Conservation (phyloP, 371 early-diverging fungal genomes). For the Rhizopus arrhizus region DNA sequence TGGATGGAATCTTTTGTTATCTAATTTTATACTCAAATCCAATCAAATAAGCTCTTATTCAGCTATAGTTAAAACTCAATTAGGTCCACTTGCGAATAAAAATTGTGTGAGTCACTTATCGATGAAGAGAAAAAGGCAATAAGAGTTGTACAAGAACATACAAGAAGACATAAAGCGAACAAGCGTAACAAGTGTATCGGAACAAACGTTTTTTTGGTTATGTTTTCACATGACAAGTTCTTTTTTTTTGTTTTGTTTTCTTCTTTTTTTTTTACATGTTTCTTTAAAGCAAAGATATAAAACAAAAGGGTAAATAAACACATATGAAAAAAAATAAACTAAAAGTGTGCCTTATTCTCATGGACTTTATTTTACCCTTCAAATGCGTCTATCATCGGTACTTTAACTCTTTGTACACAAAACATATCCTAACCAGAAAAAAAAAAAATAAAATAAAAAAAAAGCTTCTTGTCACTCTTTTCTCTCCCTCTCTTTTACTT, state of each 20-base stretch:
- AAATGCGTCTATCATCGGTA: not conserved
- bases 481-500: not conserved
- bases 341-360: no score
- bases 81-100: not conserved
- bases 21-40: not conserved
- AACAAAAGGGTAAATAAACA: not conserved
- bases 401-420: not conserved
- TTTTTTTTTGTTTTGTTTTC: not conserved
- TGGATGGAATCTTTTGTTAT: not conserved
- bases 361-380: no score
- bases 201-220: conserved; percentile 3
- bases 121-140: conserved; percentile 5
- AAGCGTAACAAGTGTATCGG: not conserved
- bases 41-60: not conserved
- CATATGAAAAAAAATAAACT: not conserved
- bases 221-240: conserved; percentile 2
- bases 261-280: conserved; percentile 6
- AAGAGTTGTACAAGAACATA: not conserved
- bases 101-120: conserved; percentile 3
- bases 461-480: not conserved
- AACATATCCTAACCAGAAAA: conserved; percentile 2
- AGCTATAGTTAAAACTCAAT: no score
- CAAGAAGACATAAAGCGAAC: not conserved
- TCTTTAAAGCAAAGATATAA: conserved; percentile 4
- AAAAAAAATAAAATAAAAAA: not conserved